Conservation (phyloP, 495 filamentous ascomycete genomes). For the Lindgomyces ingoldianus region DNA sequence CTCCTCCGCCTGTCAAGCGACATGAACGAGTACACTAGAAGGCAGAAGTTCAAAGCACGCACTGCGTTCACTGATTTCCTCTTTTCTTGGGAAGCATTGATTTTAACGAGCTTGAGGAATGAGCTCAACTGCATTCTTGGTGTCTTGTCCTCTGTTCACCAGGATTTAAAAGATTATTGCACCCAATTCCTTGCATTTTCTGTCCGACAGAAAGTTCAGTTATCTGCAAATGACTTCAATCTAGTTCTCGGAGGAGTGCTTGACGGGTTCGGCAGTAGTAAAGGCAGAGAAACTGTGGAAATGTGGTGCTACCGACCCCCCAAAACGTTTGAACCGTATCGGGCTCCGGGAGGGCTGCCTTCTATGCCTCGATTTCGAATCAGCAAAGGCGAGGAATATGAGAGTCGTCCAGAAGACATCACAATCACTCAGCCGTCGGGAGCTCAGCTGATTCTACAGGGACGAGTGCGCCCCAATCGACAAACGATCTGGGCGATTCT, state of each 20-base stretch:
- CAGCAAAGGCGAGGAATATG: slow-evolving; percentile 28
- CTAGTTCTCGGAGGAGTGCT: slow-evolving; percentile 25
- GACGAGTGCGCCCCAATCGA: slow-evolving; percentile 25
- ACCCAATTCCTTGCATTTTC: slow-evolving; percentile 21
- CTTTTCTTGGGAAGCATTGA: slow-evolving; percentile 25
- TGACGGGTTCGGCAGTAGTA: slow-evolving; percentile 27
- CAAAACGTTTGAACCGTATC: slow-evolving; percentile 24
- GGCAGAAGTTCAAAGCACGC: slow-evolving; percentile 8
- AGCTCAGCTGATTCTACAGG: slow-evolving; percentile 18
- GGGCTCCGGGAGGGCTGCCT: slow-evolving; percentile 30
- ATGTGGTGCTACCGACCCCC: slow-evolving; percentile 29
- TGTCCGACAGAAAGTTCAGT: slow-evolving; percentile 7
- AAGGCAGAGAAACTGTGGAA: slow-evolving; percentile 29
- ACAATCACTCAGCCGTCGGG: slow-evolving; percentile 17
- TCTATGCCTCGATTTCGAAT: slow-evolving; percentile 24
- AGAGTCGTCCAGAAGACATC: slow-evolving; percentile 27
- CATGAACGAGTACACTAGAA: background rate
- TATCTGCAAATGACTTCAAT: slow-evolving; percentile 33
- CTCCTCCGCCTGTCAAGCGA: slow-evolving; percentile 27
- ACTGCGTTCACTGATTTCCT: slow-evolving; percentile 21
- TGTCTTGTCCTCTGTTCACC: slow-evolving; percentile 25
- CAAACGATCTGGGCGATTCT: slow-evolving; percentile 27
- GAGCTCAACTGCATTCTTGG: slow-evolving; percentile 28
- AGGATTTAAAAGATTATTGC: slow-evolving; percentile 19
- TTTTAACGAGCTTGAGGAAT: slow-evolving; percentile 9